phyloP scores from a whole-genome alignment of 208 protist genomes.

The Vickermania spadyakhi region DNA sequence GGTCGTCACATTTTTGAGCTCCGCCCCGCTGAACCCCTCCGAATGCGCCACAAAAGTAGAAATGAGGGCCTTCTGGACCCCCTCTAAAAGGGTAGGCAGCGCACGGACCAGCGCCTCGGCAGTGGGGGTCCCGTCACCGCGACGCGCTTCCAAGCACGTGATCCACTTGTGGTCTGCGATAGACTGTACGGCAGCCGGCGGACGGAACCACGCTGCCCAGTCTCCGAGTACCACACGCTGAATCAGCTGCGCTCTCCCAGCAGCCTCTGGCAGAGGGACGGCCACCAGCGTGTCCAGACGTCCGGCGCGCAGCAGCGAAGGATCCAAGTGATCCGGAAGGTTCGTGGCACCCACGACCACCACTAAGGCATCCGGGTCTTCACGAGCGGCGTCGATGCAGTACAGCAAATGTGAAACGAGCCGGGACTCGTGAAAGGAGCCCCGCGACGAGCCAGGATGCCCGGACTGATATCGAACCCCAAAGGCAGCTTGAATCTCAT shows the following conservation, averaged over 20 bases:
- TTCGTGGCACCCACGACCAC: conserved; percentile 81
- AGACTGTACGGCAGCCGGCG: background rate
- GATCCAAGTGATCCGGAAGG: conserved; percentile 53
- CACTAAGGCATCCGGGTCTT: conserved; percentile 39
- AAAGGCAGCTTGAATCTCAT: conserved; percentile 92
- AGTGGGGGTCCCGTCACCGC: no score
- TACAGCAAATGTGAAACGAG: conserved; percentile 67
- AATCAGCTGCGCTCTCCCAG: conserved; percentile 29
- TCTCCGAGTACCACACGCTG: conserved; percentile 43
- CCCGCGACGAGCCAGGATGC: background rate
- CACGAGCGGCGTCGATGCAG: conserved; percentile 59
- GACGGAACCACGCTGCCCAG: conserved; percentile 43
- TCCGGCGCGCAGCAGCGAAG: conserved; percentile 57
- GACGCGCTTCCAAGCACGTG: background rate
- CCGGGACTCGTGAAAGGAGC: conserved; percentile 36
- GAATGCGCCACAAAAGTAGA: conserved; percentile 28
- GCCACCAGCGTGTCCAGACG: conserved; percentile 67
- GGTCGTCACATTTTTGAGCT: conserved; percentile 34
- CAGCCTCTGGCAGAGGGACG: conserved; percentile 51
- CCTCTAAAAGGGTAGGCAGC: background rate
- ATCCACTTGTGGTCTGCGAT: background rate
- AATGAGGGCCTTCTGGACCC: conserved; percentile 15
- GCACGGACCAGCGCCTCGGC: background rate
- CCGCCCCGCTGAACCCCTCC: conserved; percentile 38
- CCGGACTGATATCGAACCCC: conserved; percentile 24